A percentile compares a stretch with the other conserved stretches of the same genome.
Conservation (phyloP, 1,139 yeast genomes). For the Saccharomyces hybrid region DNA sequence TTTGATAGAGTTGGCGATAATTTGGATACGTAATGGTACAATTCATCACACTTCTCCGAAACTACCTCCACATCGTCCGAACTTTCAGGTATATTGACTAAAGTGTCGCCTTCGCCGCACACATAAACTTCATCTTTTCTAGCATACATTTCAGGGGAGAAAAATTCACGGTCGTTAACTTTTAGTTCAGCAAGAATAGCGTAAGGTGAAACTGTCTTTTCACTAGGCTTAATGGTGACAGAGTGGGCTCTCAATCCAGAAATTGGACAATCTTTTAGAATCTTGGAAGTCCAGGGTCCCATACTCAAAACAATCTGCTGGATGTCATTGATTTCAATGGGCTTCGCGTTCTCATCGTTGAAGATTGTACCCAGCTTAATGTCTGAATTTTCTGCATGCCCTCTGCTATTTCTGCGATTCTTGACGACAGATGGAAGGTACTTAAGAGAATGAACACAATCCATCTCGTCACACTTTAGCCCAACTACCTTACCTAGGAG, state of each 20-base stretch:
- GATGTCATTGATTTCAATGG: conserved; percentile 42
- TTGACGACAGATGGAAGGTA: neutral
- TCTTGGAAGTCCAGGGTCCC: conserved; percentile 95
- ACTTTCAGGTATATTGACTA: conserved; percentile 85
- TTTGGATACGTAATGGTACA: conserved; percentile 74
- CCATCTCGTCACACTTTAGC: conserved; percentile 49
- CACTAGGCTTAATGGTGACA: conserved; percentile 76
- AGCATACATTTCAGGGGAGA: conserved; percentile 90
- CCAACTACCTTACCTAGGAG: conserved; percentile 77
- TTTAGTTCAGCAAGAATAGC: conserved; percentile 90
- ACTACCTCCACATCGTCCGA: conserved; percentile 91
- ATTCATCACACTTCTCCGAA: conserved; percentile 77
- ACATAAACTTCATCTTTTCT: conserved; percentile 93
- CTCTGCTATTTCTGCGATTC: neutral
- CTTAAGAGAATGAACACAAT: conserved; percentile 37
- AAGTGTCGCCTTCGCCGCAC: conserved; percentile 94
- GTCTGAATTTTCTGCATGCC: neutral
- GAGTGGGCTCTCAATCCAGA: conserved; percentile 92
- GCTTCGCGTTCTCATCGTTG: conserved; percentile 5
- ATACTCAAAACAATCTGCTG: conserved; percentile 76
- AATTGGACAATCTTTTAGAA: conserved; percentile 86
- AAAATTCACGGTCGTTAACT: conserved; percentile 54
- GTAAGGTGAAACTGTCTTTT: conserved; percentile 66
- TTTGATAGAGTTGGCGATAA: conserved; percentile 61
- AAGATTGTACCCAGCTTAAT: conserved; percentile 9